Evolutionary conservation across 768 basidiomycete genomes (phyloP), one percentile per base, ranked within the genome.

Genomic region (Collybia sordida): DNA sequence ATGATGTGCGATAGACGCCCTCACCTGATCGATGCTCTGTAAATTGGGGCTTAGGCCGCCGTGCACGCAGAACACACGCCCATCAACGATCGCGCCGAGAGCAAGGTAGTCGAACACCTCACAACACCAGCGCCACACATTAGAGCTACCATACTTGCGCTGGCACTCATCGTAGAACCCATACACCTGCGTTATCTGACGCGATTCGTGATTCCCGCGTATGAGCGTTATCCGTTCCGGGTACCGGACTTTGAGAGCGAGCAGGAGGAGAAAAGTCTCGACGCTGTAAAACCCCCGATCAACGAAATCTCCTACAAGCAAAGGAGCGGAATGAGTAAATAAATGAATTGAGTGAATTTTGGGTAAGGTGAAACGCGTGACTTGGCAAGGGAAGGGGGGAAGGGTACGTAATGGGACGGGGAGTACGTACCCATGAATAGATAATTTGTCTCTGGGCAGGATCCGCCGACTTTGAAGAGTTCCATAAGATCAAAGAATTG

Each of bases 101-200:
- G 92, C 90, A 41, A 98, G 82, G 68, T 97, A 98, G 66, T 98
- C 96, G 59, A 99, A 99, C 7, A 98, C 94, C 62, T 98, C 95
- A 66, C 94, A 98, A 68, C 95, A 98, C 84, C 93, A 97, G 56
- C 96, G 72, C 95, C 96, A 98, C 48, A 98, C 96, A 67, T 93
- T 93, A 52, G 83, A 85, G 59, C 81, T 85, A 3, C 95, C 95
- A 61, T 97, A 98, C 67, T 98, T 98, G 28, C 95, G 74, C 68
- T 93, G 90, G 66, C 96, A 98, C 64, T 98, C 96, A 69, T 98
- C 96, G 68, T 91, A 93, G 62, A 93, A 93, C 17, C 91, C 90
- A 64, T 93, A 93, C 0, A 93, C 92, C 65, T 98, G 96, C 0
- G 96, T 98, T 59, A 98, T 98, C 64, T 98, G 96, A 3, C 96